phyloP scores from a whole-genome alignment of 768 basidiomycete genomes.

The Psilocybe tampanensis region DNA sequence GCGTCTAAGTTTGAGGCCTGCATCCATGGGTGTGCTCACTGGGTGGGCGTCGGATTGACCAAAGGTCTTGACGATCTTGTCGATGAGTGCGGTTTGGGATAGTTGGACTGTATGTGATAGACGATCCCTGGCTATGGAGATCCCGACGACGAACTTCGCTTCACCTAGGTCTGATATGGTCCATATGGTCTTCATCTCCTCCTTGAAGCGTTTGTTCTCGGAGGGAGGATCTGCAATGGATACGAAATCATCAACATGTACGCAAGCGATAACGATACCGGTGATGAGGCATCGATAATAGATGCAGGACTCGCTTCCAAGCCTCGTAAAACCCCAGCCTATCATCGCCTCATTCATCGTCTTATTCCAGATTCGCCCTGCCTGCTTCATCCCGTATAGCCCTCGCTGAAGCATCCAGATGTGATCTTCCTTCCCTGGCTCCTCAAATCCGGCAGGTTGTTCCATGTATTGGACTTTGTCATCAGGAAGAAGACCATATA shows the following conservation, averaged over 20 bases:
- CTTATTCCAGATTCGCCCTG: conserved; percentile 38
- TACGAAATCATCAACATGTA: conserved; percentile 43
- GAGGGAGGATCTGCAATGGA: too few relatives aligned
- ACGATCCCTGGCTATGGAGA: conserved; percentile 33
- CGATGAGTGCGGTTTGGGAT: conserved; percentile 23
- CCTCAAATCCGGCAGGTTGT: too few relatives aligned
- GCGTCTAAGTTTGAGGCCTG: conserved; percentile 16
- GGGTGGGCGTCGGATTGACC: conserved; percentile 24
- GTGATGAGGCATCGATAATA: conserved; percentile 8
- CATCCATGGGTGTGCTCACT: conserved; percentile 4
- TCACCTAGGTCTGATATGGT: too few relatives aligned
- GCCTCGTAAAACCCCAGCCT: conserved; percentile 34
- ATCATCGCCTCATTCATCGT: conserved; percentile 29
- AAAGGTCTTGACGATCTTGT: too few relatives aligned
- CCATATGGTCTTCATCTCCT: conserved; percentile 14
- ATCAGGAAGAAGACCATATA: conserved; percentile 31
- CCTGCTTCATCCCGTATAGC: conserved; percentile 42
- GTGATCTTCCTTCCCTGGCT: too few relatives aligned
- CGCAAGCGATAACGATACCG: conserved; percentile 27
- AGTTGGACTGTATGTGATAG: conserved; percentile 16
- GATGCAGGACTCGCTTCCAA: too few relatives aligned
- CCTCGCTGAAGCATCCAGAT: too few relatives aligned
- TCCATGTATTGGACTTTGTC: conserved; percentile 37
- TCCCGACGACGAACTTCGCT: conserved; percentile 34
- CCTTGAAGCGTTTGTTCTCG: conserved; percentile 10